Evolutionary conservation across 2,329 filamentous ascomycete species (phyloP), one percentile per base, ranked within the genome.

Genomic region (Clarireedia monteithiana): DNA sequence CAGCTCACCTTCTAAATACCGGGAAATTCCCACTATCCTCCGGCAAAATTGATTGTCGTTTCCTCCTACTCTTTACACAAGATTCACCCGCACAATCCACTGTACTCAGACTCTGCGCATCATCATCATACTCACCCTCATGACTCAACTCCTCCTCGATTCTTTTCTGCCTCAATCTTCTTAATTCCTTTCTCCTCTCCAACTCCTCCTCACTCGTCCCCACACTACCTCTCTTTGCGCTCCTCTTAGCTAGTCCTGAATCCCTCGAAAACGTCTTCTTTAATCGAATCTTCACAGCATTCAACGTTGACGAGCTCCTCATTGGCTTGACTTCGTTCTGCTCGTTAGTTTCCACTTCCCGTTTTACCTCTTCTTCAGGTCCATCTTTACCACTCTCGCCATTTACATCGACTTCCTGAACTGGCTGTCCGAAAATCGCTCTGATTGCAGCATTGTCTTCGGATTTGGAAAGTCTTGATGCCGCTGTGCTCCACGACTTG

Each of bases 141-240:
- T 68, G 75, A 47, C 76, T 73, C 3, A 84, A 70, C 61, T 83
- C 81, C 45, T 81, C 75, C 59, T 78, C 78, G n/a, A 83, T 83
- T 59, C 79, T 74, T 61, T 76, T 77, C 49, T 78, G 76, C 67
- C 79, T 76, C 7, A 83, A 69, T 20, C 79, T 74, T 61, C 74
- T 78, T 53, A 84, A 67, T 61, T 83, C 80, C 27, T 79, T 80
- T 60, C 80, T 74, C 27, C 79, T 73, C 51, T 78, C 76, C 45
- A 80, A 63, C 60, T 81, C 78, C 59, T 81, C 78, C 24, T 79
- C 72, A 48, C 75, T 79, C 49, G 72, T 73, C 12, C 76, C 74
- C 34, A 75, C 67, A 15, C 73, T 73, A 4, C 70, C 69, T 36
- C 69, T 72, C 30, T 55, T 55, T 2, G 74, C 73, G 38, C 70